Percentiles rank a stretch among this genome's conserved stretches.
Evolutionary conservation across 2,329 filamentous ascomycete species (phyloP).

Genomic region (Paracorniculantispora psalliotae): DNA sequence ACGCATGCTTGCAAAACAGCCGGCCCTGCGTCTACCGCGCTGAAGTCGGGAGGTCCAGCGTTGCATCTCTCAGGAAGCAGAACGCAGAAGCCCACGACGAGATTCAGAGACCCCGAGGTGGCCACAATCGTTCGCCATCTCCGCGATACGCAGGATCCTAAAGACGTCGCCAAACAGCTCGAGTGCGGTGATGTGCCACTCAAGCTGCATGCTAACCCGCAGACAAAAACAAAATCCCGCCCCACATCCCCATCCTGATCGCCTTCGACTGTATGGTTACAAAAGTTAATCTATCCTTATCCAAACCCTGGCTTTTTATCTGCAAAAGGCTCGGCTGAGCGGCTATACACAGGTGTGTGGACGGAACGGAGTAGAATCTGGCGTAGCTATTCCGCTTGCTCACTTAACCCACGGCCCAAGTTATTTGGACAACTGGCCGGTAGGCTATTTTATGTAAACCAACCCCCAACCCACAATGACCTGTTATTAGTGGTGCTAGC

Average conservation of each 20-base stretch:
- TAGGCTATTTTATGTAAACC: too few relatives aligned
- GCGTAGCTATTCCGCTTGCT: too few relatives aligned
- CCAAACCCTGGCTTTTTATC: too few relatives aligned
- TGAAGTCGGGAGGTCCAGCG: background rate
- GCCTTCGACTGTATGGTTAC: too few relatives aligned
- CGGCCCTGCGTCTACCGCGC: background rate
- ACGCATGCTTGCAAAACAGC: background rate
- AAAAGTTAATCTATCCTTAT: too few relatives aligned
- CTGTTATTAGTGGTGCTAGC: too few relatives aligned
- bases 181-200: slow-evolving; percentile 30
- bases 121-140: slow-evolving; percentile 25
- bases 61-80: background rate
- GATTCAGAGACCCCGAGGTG: slow-evolving; percentile 19
- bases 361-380: too few relatives aligned
- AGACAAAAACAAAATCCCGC: slow-evolving; percentile 27
- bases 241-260: slow-evolving; percentile 34
- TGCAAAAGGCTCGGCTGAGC: too few relatives aligned
- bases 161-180: slow-evolving; percentile 27
- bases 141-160: slow-evolving; percentile 24
- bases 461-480: too few relatives aligned
- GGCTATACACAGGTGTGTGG: too few relatives aligned
- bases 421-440: too few relatives aligned
- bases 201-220: slow-evolving; percentile 29
- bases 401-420: too few relatives aligned
- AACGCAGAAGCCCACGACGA: background rate